Evolutionary conservation across 2,329 filamentous ascomycete genomes (phyloP).

Genomic region (Clarireedia homoeocarpa): DNA sequence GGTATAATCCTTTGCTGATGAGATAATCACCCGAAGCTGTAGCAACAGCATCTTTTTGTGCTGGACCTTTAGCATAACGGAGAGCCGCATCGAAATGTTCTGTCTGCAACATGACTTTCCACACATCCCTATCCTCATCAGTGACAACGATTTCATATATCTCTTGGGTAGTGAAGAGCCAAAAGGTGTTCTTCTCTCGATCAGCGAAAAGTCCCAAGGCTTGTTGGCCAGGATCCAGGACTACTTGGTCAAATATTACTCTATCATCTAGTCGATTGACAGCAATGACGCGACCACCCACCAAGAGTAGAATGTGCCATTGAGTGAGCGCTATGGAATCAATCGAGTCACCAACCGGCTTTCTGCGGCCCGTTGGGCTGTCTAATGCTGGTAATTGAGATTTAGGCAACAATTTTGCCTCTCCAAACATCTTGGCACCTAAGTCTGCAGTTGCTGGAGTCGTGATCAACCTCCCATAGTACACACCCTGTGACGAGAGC

Average conservation of each 20-base stretch:
- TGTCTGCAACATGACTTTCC: constrained; percentile 83
- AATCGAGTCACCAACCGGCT: constrained; percentile 62
- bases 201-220: constrained; percentile 83
- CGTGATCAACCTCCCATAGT: constrained; percentile 71
- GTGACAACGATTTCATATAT: constrained; percentile 90
- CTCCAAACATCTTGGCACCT: constrained; percentile 66
- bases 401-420: constrained; percentile 68
- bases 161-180: constrained; percentile 85
- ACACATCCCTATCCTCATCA: constrained; percentile 87
- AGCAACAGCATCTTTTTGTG: constrained; percentile 85
- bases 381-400: constrained; percentile 66
- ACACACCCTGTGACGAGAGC: constrained; percentile 80
- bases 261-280: constrained; percentile 81
- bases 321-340: constrained; percentile 79
- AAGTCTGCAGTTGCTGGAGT: constrained; percentile 54
- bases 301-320: constrained; percentile 82
- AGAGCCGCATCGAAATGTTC: constrained; percentile 86
- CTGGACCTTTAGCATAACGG: constrained; percentile 69
- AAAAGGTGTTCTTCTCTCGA: constrained; percentile 91
- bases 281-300: constrained; percentile 76
- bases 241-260: constrained; percentile 78
- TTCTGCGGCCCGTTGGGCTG: constrained; percentile 54
- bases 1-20: constrained; percentile 70
- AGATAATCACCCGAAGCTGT: constrained; percentile 88
- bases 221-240: constrained; percentile 72